phyloP scores from a whole-genome alignment of 495 filamentous ascomycete species.

The Xylaria telfairii region DNA sequence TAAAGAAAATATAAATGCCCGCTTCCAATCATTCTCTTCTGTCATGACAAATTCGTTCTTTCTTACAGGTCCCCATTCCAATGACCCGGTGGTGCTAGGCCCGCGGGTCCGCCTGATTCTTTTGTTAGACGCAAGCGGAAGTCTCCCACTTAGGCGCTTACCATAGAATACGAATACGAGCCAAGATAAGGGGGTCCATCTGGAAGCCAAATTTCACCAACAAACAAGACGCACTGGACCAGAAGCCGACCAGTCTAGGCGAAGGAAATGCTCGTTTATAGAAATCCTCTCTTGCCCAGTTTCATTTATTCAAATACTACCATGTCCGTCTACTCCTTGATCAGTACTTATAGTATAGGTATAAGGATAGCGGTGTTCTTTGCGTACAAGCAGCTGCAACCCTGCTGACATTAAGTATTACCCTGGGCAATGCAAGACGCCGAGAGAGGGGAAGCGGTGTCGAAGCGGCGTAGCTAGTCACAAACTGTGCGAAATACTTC shows the following conservation, averaged over 20 bases:
- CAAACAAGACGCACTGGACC: background rate
- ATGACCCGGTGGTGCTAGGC: background rate
- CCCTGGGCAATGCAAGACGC: background rate
- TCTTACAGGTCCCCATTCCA: background rate
- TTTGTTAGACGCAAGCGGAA: background rate
- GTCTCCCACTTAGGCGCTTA: background rate
- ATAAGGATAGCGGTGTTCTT: background rate
- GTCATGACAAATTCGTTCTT: slow-evolving; percentile 1
- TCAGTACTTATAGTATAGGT: background rate
- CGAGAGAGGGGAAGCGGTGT: background rate
- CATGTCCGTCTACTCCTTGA: background rate
- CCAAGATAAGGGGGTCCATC: slow-evolving; percentile 1
- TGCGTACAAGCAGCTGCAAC: too few species aligned
- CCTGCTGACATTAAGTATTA: too few species aligned
- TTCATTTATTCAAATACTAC: background rate
- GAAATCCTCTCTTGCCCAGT: background rate
- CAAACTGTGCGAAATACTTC: background rate
- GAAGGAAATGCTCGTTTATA: background rate
- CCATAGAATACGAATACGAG: slow-evolving; percentile 24
- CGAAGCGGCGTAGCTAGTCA: background rate
- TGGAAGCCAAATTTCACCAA: background rate
- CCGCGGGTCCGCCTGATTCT: background rate
- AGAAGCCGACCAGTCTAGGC: background rate
- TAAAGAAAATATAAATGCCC: background rate
- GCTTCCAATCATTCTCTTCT: background rate